A percentile compares a stretch with the other conserved stretches of the same genome.
Conservation (phyloP, 192 early-diverging fungal species). For the Coemansia sp. region DNA sequence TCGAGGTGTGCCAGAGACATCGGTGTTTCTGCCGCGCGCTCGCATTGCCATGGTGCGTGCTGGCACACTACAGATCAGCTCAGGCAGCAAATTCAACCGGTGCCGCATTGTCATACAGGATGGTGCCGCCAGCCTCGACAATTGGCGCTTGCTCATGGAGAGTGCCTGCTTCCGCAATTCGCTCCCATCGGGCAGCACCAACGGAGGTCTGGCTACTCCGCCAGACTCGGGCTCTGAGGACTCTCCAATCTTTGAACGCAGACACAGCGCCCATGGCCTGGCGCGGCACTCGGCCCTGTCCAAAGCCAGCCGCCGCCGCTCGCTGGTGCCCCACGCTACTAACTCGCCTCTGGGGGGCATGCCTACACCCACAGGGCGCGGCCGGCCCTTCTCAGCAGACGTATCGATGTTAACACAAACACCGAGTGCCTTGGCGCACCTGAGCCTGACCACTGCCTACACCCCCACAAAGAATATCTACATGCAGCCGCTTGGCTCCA, state of each 20-base stretch:
- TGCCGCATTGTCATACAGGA: conserved; percentile 48
- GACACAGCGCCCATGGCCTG: background rate
- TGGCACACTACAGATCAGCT: conserved; percentile 38
- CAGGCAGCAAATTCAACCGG: conserved; percentile 38
- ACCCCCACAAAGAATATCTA: conserved; percentile 38
- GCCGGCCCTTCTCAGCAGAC: conserved; percentile 44
- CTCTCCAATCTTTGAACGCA: background rate
- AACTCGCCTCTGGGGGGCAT: background rate
- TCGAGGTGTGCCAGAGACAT: conserved; percentile 45
- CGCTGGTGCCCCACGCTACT: background rate
- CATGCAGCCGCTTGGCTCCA: conserved; percentile 32
- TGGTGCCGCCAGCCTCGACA: conserved; percentile 24
- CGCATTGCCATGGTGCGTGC: conserved; percentile 17
- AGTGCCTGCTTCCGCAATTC: conserved; percentile 5
- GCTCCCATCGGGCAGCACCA: background rate
- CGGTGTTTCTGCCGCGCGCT: conserved; percentile 41
- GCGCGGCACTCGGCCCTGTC: background rate
- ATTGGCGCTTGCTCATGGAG: conserved; percentile 46
- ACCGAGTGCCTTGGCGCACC: conserved; percentile 15
- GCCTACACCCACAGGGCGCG: conserved; percentile 20
- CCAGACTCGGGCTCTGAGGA: conserved; percentile 41
- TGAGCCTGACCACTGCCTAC: conserved; percentile 6
- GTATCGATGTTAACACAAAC: conserved; percentile 40
- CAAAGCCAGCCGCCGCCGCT: background rate
- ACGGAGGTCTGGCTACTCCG: conserved; percentile 31